phyloP scores from a whole-genome alignment of 2,329 filamentous ascomycete species.

The Pseudogymnoascus sp. region DNA sequence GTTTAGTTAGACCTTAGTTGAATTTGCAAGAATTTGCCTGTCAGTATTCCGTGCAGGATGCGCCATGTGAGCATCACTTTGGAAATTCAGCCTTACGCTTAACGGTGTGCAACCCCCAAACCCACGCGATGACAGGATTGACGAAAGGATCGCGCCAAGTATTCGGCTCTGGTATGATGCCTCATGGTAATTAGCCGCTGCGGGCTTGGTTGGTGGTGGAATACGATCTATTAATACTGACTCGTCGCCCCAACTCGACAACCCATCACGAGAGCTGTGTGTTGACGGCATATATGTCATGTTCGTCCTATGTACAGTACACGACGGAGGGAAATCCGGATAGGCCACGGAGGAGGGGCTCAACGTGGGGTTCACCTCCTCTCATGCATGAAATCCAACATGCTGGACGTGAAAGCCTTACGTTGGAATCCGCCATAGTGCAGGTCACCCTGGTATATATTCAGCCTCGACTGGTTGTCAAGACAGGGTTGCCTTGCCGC shows the following conservation, averaged over 20 bases:
- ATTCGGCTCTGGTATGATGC: not conserved
- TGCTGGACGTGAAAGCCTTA: not conserved
- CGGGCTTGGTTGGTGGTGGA: not conserved
- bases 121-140: too few relatives aligned
- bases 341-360: not conserved
- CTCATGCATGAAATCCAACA: not conserved
- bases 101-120: not conserved
- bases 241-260: not conserved
- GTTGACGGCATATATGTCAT: not conserved
- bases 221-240: not conserved
- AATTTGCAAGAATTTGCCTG: not conserved
- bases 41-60: not conserved
- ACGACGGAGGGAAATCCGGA: not conserved
- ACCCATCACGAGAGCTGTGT: not conserved
- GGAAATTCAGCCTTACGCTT: not conserved
- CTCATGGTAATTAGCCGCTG: not conserved
- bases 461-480: not conserved
- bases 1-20: slow-evolving; percentile 6
- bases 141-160: not conserved
- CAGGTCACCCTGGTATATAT: not conserved
- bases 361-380: not conserved
- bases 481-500: not conserved
- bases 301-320: not conserved
- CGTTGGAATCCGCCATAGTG: not conserved
- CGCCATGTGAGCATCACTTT: not conserved